Percentiles rank a stretch among this genome's conserved stretches.
Conservation (phyloP, 129 eudicot species). For the Scalesia atractyloides region DNA sequence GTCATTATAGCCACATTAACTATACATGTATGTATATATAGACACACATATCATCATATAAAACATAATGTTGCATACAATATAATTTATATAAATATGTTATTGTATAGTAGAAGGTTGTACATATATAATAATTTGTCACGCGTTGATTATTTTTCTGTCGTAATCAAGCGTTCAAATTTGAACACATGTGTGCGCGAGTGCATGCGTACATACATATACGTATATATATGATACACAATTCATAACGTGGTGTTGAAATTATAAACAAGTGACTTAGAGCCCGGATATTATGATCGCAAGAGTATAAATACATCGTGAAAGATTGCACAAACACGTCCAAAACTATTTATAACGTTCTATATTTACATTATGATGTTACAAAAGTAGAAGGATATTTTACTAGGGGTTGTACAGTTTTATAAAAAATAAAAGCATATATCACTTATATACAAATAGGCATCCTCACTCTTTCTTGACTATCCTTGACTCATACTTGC, state of each 20-base stretch:
- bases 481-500: slow-evolving; percentile 22
- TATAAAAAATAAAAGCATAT: slow-evolving; percentile 34
- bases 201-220: too few relatives aligned
- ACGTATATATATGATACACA: background rate
- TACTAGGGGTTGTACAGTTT: slow-evolving; percentile 16
- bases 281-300: background rate
- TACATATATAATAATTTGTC: background rate
- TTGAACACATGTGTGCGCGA: too few relatives aligned
- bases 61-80: background rate
- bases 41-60: background rate
- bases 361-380: slow-evolving; percentile 14
- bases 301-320: background rate
- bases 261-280: background rate
- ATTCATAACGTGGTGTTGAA: background rate
- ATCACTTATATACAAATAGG: slow-evolving; percentile 37
- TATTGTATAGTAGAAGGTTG: background rate
- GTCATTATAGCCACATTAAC: too few relatives aligned
- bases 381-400: slow-evolving; percentile 11
- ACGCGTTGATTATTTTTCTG: too few relatives aligned
- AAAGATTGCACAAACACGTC: background rate
- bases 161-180: too few relatives aligned
- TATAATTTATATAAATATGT: background rate
- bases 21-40: background rate
- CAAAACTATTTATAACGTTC: background rate
- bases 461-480: slow-evolving; percentile 24